Base-by-base conservation (phyloP, 2,329 filamentous ascomycete genomes). In the Dothistroma pini region DNA sequence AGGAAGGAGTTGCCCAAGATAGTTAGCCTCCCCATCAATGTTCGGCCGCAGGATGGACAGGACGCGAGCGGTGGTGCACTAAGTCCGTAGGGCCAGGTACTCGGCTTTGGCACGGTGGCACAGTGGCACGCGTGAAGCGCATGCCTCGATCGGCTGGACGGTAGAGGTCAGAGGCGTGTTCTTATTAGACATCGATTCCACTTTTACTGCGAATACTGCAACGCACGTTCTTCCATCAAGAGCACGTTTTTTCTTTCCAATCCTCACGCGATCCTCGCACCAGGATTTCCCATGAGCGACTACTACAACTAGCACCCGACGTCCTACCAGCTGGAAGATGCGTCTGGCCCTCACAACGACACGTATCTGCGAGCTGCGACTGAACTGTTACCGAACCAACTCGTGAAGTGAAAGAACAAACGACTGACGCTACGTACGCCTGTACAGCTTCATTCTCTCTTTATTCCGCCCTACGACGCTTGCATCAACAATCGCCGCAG, bases 351-450 rank as follows among this genome's bases (percentile, higher is more conserved):
- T 38, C 31, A 34, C 32, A 12, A 29, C 25, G 25, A 29, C 25
- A 29, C 32, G 48, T 54, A 7, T 53, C 34, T 53, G 25, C 29
- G 35, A 41, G 32, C 49, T 52, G 25, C 54, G 57, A 51, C 55
- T 66, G 54, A 58, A 57, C 57, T 57, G 50, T 21, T 61, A 66
- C 56, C 62, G 59, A 41, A 63, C 61, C 25, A 66, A 66, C 57
- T 66, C 63, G 48, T 66, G 63, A 65, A 59, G 10, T 7, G n/a
- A 22, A 47, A 5, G 21, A 10, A 21, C 5, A n/a, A 6, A n/a
- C 31, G 22, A 32, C 21, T 32, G 31, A 11, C 6, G 50, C 50
- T n/a, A n/a, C n/a, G n/a, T n/a, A n/a, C n/a, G n/a, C n/a, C n/a
- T n/a, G n/a, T n/a, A n/a, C n/a, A n/a, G n/a, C n/a, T n/a, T n/a